Evolutionary conservation across 139 green algal genomes (phyloP), one percentile per base, ranked within the genome.

Genomic region (Axilococcus clingmanii): DNA sequence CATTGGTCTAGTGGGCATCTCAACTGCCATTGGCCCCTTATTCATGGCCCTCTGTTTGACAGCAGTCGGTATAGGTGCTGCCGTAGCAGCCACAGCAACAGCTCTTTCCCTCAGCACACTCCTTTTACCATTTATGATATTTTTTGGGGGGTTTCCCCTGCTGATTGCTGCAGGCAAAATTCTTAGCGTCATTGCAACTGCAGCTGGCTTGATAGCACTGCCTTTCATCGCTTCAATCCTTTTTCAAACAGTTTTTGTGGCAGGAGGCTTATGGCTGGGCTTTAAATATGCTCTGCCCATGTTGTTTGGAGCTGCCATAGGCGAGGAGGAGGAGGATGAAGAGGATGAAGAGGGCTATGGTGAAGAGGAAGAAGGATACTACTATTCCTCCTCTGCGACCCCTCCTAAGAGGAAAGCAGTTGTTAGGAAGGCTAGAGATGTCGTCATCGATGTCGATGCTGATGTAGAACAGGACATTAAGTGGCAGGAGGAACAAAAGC

Each of bases 261-360:
- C 51, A 20, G 59, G 28, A 31, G 49, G 31, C 20, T 14, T 66
- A 0, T 66, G 35, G 35, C 38, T 66, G 28, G 59, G 59, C 4
- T 28, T 37, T 12, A 38, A 38, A 17, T 9, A 17, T 12, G 33
- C 33, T 12, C 9, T 9, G 33, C 12, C 33, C 9, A 17, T 38
- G 9, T 38, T 38, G 33, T 9, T 9, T 9, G 33, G 9, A 17
- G 33, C 9, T 9, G 12, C 9, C 12, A 38, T 17, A 17, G 33
- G 33, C 9, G 9, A 9, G 9, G 33, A 12, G 9, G 33, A 38
- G 9, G 33, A 12, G 12, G 33, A 38, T 17, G 7, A 36, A 38
- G 33, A 38, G 9, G 9, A 40, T 23, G 19, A 40, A 5, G 31
- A 33, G 24, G 57, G 33, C 2, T 57, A 57, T 7, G 57, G 57